Evolutionary conservation across 2,329 filamentous ascomycete species (phyloP).

Genomic region (Akanthomyces lecanii): DNA sequence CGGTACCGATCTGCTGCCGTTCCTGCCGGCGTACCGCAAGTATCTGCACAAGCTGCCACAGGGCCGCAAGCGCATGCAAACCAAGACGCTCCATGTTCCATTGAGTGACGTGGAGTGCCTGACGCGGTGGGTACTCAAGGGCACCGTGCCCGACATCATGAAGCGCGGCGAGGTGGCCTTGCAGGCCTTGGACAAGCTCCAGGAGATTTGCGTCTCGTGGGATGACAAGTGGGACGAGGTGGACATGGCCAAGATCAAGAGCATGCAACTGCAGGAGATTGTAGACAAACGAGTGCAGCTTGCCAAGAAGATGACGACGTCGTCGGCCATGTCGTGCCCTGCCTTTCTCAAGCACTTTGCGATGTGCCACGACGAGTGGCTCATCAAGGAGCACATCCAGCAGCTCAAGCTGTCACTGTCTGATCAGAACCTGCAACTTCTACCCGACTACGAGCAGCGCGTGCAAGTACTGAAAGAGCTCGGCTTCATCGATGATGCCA

Average conservation of each 20-base stretch:
- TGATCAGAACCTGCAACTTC: conserved; percentile 89
- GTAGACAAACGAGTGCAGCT: conserved; percentile 66
- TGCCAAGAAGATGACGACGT: conserved; percentile 57
- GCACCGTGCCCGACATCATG: conserved; percentile 57
- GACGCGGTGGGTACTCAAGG: conserved; percentile 61
- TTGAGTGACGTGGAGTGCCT: conserved; percentile 80
- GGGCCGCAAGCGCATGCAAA: conserved; percentile 60
- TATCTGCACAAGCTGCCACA: conserved; percentile 66
- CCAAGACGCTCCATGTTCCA: conserved; percentile 65
- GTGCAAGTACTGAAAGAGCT: conserved; percentile 89
- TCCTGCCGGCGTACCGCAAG: conserved; percentile 65
- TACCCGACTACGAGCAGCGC: conserved; percentile 95
- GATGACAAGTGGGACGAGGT: conserved; percentile 76
- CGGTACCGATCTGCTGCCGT: conserved; percentile 82
- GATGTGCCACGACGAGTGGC: conserved; percentile 95
- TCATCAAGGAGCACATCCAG: conserved; percentile 89
- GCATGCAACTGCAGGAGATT: conserved; percentile 74
- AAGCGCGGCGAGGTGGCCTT: conserved; percentile 45
- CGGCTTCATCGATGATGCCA: conserved; percentile 82
- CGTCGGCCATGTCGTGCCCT: conserved; percentile 65
- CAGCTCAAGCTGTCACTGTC: conserved; percentile 86
- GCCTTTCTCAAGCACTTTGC: conserved; percentile 88
- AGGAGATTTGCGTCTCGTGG: conserved; percentile 70
- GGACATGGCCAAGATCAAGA: conserved; percentile 77
- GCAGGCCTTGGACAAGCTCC: conserved; percentile 63